Percentiles rank a stretch among this genome's conserved stretches.
These are phyloP conservation scores for Aspergillus piperis DNA, from an alignment of 2,329 filamentous ascomycete species.

Conservation along the genomic window DNA sequence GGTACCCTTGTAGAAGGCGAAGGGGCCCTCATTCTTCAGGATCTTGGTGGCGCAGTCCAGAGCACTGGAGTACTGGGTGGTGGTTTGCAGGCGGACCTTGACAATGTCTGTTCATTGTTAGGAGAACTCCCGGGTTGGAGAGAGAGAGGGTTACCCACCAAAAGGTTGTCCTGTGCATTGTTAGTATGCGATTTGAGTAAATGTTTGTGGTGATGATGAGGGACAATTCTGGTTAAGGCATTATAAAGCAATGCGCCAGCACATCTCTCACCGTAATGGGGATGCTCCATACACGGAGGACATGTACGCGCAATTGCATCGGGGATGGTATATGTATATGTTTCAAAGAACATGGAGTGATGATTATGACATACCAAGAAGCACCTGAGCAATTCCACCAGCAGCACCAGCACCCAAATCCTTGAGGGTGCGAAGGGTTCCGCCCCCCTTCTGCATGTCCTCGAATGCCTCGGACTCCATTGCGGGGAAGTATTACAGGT, in stretches of 20 bases:
- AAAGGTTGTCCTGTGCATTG: constrained; percentile 61
- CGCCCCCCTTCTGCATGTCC: constrained; percentile 39
- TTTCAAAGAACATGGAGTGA: constrained; percentile 4
- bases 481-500: constrained; percentile 1
- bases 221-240: background rate
- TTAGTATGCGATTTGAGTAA: constrained; percentile 27
- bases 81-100: constrained; percentile 95
- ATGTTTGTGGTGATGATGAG: background rate
- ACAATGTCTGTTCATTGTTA: constrained; percentile 69
- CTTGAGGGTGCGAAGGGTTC: constrained; percentile 68
- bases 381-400: constrained; percentile 89
- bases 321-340: background rate
- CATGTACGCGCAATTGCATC: too few species aligned
- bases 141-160: constrained; percentile 47
- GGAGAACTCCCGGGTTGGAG: constrained; percentile 1
- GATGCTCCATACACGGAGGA: too few species aligned
- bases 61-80: constrained; percentile 76
- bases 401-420: constrained; percentile 89
- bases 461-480: constrained; percentile 42
- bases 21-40: constrained; percentile 80
- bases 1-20: constrained; percentile 98
- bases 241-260: background rate
- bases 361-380: constrained; percentile 69
- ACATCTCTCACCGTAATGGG: background rate
- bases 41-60: constrained; percentile 80